phyloP scores from a whole-genome alignment of 2,329 filamentous ascomycete genomes.

The Claviceps citrina region DNA sequence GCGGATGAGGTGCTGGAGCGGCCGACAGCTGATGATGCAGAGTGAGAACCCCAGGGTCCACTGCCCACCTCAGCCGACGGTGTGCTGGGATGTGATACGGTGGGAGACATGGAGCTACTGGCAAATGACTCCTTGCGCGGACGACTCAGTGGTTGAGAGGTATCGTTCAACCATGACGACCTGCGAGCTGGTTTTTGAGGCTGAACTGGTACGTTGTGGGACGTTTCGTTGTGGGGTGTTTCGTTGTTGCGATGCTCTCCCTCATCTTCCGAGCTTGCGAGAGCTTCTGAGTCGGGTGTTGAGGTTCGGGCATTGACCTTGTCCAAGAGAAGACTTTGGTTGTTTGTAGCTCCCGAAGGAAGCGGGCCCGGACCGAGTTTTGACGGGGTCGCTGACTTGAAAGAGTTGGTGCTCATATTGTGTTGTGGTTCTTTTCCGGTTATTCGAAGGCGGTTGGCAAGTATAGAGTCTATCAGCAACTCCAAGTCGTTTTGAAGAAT shows the following conservation, averaged over 20 bases:
- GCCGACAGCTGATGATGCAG: conserved; percentile 31
- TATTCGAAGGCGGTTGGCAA: background rate
- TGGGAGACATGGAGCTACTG: conserved; percentile 61
- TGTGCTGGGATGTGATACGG: conserved; percentile 65
- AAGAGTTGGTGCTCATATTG: conserved; percentile 34
- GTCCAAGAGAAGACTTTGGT: conserved; percentile 52
- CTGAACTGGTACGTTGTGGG: conserved; percentile 25
- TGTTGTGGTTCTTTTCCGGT: conserved; percentile 6
- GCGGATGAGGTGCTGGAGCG: conserved; percentile 23
- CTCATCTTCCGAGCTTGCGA: conserved; percentile 92
- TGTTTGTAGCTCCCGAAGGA: conserved; percentile 35
- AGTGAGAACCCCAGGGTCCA: conserved; percentile 39
- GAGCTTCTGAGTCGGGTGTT: conserved; percentile 84
- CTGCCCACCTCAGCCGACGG: conserved; percentile 49
- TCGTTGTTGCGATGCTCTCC: conserved; percentile 50
- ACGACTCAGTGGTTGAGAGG: conserved; percentile 44
- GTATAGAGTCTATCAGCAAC: conserved; percentile 8
- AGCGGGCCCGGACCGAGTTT: conserved; percentile 36
- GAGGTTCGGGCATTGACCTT: conserved; percentile 67
- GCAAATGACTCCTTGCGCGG: conserved; percentile 65
- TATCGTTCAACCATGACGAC: conserved; percentile 78
- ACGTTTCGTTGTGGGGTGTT: conserved; percentile 34
- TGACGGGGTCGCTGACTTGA: conserved; percentile 33
- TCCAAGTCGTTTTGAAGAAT: conserved; percentile 9
- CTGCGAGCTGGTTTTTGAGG: conserved; percentile 51